Conservation (phyloP, 129 eudicot species). For the Chrysanthemum makinoi region DNA sequence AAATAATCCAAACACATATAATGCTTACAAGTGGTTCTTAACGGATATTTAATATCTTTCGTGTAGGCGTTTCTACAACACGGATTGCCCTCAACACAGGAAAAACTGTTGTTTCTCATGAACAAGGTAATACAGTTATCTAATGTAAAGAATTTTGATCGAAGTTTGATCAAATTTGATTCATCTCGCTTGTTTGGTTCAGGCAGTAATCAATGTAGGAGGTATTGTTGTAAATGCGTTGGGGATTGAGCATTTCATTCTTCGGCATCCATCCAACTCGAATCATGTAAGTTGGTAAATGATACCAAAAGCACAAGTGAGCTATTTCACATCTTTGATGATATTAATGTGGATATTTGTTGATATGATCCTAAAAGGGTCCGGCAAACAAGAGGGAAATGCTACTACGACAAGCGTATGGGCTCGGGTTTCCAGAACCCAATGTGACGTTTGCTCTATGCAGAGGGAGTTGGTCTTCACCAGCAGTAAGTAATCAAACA, state of each 20-base stretch:
- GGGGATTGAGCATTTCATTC: slow-evolving; percentile 86
- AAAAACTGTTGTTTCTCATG: slow-evolving; percentile 58
- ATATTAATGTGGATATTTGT: not conserved
- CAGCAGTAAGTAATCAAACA: slow-evolving; percentile 48
- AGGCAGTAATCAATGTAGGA: slow-evolving; percentile 88
- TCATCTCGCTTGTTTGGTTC: slow-evolving; percentile 18
- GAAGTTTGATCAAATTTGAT: not conserved
- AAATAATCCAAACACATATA: not conserved
- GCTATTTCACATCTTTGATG: not conserved
- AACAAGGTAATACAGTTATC: slow-evolving; percentile 54
- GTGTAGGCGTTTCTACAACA: slow-evolving; percentile 84
- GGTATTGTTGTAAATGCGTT: slow-evolving; percentile 81
- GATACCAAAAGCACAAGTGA: not conserved
- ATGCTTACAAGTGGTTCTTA: not conserved
- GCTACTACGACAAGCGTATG: slow-evolving; percentile 77
- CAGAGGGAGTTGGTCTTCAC: slow-evolving; percentile 95
- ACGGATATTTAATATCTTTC: not conserved
- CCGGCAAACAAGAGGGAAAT: slow-evolving; percentile 69
- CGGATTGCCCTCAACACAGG: slow-evolving; percentile 88
- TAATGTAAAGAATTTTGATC: not conserved
- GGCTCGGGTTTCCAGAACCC: slow-evolving; percentile 94
- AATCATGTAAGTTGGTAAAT: slow-evolving; percentile 48
- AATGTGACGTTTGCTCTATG: slow-evolving; percentile 88
- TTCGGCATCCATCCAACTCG: slow-evolving; percentile 62
- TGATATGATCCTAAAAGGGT: slow-evolving; percentile 41